A percentile compares a stretch with the other conserved stretches of the same genome.
Evolutionary conservation across 257 asterid genomes (phyloP).

Genomic region (Perilla frutescens): DNA sequence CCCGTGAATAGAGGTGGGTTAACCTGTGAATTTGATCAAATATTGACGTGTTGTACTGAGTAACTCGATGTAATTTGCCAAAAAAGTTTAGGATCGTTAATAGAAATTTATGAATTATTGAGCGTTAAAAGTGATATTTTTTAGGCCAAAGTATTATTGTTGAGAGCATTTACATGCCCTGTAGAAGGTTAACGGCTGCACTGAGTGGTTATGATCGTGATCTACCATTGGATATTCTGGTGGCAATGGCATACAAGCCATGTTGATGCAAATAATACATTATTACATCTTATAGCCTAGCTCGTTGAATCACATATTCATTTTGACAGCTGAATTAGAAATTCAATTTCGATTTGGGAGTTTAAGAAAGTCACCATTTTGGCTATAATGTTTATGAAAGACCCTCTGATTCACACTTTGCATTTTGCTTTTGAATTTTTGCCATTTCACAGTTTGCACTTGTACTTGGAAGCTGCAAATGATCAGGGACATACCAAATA

Average conservation of each 20-base stretch:
- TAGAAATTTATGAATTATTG: too few species aligned
- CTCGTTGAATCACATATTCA: neutral
- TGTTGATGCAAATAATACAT: conserved; percentile 2
- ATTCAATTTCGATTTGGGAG: conserved; percentile 33
- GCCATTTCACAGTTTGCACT: conserved; percentile 89
- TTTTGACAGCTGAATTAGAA: neutral
- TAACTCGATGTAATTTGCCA: too few species aligned
- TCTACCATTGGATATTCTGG: conserved; percentile 37
- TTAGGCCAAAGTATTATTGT: too few species aligned
- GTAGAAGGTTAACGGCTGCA: conserved; percentile 37
- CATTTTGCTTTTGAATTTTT: conserved; percentile 68
- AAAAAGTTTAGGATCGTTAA: too few species aligned
- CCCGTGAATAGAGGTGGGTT: too few species aligned
- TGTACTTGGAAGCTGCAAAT: conserved; percentile 74
- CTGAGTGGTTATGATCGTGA: conserved; percentile 48
- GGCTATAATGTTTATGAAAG: conserved; percentile 44
- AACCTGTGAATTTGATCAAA: too few species aligned
- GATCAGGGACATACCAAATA: conserved; percentile 27
- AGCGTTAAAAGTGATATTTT: too few species aligned
- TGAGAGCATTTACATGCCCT: conserved; percentile 38
- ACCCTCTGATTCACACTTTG: conserved; percentile 63
- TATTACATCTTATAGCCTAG: neutral
- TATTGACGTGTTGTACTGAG: too few species aligned
- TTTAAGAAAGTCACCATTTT: conserved; percentile 36
- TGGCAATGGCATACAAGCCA: neutral